Evolutionary conservation across 768 basidiomycete species (phyloP).

Genomic region (Rhizopogon vinicolor): DNA sequence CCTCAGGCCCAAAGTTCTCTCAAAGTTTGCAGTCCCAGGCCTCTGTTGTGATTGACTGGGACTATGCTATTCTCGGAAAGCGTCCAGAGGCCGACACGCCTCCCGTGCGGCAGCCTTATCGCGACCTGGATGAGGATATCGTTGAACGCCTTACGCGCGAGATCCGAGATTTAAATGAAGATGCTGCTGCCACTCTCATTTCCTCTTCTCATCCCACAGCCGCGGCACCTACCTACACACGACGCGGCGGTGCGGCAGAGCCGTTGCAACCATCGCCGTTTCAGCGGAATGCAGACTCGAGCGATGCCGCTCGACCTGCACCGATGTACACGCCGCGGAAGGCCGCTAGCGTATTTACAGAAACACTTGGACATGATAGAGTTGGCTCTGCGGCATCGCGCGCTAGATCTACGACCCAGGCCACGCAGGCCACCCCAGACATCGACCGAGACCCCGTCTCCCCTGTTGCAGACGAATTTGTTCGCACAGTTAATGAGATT

Average conservation of each 20-base stretch:
- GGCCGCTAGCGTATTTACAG: conserved; percentile 9
- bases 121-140: conserved; percentile 19
- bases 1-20: conserved; percentile 31
- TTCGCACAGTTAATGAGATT: neutral
- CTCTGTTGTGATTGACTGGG: conserved; percentile 49
- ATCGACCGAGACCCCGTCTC: conserved; percentile 3
- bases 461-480: neutral
- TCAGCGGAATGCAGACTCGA: neutral
- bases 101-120: conserved; percentile 17
- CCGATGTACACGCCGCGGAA: conserved; percentile 2
- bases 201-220: neutral
- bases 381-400: conserved; percentile 11
- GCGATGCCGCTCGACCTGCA: neutral
- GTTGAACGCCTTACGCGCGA: conserved; percentile 16
- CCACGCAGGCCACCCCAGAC: conserved; percentile 2
- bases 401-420: conserved; percentile 4
- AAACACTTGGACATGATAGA: conserved; percentile 11
- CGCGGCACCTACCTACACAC: neutral
- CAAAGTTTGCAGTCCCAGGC: conserved; percentile 51
- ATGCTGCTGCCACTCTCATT: neutral
- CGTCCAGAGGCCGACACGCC: conserved; percentile 14
- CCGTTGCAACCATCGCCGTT: conserved; percentile 14
- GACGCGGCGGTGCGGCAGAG: conserved; percentile 4
- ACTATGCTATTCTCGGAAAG: conserved; percentile 31
- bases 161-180: conserved; percentile 12